Base-by-base conservation (phyloP, 2,329 filamentous ascomycete genomes). In the Apiospora sp. region DNA sequence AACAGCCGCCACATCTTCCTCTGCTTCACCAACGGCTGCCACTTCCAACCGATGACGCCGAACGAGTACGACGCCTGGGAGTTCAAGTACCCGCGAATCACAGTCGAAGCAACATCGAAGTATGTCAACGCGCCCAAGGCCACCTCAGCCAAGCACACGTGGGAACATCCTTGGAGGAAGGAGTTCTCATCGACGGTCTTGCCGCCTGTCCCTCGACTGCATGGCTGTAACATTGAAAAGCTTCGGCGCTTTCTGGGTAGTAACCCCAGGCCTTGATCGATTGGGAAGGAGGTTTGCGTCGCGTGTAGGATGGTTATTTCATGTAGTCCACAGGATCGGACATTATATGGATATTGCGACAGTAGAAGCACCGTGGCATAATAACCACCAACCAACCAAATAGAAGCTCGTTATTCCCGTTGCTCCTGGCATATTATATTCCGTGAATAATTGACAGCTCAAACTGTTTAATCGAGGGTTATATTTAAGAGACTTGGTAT, bases 1-100 rank as follows among this genome's bases (percentile, higher is more conserved):
- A 83, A 83, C 72, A 75, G 72, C 41, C 77, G 80, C 3, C 81
- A 83, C 54, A 71, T 82, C 22, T 82, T 82, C 72, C 69, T 82
- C 41, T 74, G 78, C 13, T 81, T 77, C 71, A 46, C 68, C 24
- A 68, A 75, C 37, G 75, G 71, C 43, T 73, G 72, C 51, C 81
- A 82, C 71, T 83, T 77, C 73, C 77, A 79, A 69, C 81, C 81
- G 8, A 77, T 82, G 74, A 71, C 78, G 19, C 80, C 81, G 8
- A 82, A 82, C 71, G 75, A 80, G 1, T 79, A 75, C 74, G 68
- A 75, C 43, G 69, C 76, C n/a, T 80, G 74, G 68, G 81, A 83
- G 72, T 82, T 83, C 73, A 77, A 75, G 64, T 78, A 81, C 58
- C 81, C 81, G 1, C 77, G 80, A 4, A 68, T 80, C 48, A 81